Percentiles rank a stretch among this genome's conserved stretches.
Conservation (phyloP, 1,139 yeast species). For the Lodderomyces beijingensis region DNA sequence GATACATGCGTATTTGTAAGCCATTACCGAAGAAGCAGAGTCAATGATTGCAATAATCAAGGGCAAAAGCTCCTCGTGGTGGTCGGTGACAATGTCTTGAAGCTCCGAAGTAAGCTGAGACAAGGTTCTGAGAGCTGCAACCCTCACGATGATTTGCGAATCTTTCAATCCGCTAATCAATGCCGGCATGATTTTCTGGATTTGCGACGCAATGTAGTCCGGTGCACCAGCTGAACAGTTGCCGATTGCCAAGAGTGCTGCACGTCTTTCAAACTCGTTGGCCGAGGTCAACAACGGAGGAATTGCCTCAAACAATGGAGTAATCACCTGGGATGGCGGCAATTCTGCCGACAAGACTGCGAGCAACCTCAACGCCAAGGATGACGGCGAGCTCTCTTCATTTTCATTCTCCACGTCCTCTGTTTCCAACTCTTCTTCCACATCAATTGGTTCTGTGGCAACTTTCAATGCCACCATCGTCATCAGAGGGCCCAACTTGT, state of each 20-base stretch:
- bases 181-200: conserved; percentile 68
- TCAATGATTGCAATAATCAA: conserved; percentile 84
- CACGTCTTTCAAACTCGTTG: conserved; percentile 79
- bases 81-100: conserved; percentile 78
- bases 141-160: conserved; percentile 69
- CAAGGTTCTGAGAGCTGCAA: conserved; percentile 82
- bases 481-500: conserved; percentile 78
- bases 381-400: conserved; percentile 79
- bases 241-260: conserved; percentile 77
- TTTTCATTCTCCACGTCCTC: conserved; percentile 90
- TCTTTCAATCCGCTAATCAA: conserved; percentile 77
- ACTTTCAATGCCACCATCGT: conserved; percentile 71
- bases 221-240: conserved; percentile 92
- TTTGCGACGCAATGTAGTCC: conserved; percentile 76
- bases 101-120: conserved; percentile 77
- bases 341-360: conserved; percentile 76
- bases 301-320: conserved; percentile 69
- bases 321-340: conserved; percentile 89
- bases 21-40: conserved; percentile 74
- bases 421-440: conserved; percentile 63
- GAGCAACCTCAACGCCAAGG: conserved; percentile 76
- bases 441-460: conserved; percentile 76
- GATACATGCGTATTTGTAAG: conserved; percentile 85
- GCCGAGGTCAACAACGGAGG: conserved; percentile 58
- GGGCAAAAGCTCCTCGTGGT: conserved; percentile 79